Conservation (phyloP, 768 basidiomycete species). For the Auriculariales sp. region DNA sequence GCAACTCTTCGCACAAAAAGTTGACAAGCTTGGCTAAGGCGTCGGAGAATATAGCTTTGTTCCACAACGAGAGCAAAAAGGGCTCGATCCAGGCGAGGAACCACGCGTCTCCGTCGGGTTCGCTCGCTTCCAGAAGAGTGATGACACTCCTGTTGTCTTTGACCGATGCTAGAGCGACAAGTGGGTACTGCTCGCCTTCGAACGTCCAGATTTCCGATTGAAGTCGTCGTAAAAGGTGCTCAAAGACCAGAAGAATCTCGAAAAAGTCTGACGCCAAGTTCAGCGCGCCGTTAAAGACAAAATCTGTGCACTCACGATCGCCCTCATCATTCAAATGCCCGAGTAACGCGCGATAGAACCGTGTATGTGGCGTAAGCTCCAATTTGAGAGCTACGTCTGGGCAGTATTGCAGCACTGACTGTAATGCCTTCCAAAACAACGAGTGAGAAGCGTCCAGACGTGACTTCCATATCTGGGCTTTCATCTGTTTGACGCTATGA, state of each 20-base stretch:
- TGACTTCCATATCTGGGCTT: neutral
- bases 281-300: too few species aligned
- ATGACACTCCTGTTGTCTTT: conserved; percentile 57
- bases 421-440: neutral
- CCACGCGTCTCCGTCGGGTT: conserved; percentile 26
- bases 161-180: conserved; percentile 67
- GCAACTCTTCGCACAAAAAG: conserved; percentile 68
- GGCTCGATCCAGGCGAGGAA: conserved; percentile 51
- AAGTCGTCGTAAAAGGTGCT: conserved; percentile 44
- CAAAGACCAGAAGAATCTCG: conserved; percentile 42
- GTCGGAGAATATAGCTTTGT: conserved; percentile 35
- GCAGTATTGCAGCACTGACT: neutral
- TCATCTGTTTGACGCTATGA: too few species aligned
- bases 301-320: conserved; percentile 32
- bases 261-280: conserved; percentile 34
- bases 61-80: conserved; percentile 42
- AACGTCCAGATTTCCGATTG: conserved; percentile 49
- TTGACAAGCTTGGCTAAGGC: conserved; percentile 58
- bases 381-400: neutral
- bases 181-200: conserved; percentile 58
- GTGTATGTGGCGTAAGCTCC: conserved; percentile 17
- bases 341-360: conserved; percentile 32
- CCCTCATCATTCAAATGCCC: conserved; percentile 47
- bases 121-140: conserved; percentile 25
- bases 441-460: too few species aligned